Evolutionary conservation across 345 rosid genomes (phyloP).

Genomic region (Mangifera indica): DNA sequence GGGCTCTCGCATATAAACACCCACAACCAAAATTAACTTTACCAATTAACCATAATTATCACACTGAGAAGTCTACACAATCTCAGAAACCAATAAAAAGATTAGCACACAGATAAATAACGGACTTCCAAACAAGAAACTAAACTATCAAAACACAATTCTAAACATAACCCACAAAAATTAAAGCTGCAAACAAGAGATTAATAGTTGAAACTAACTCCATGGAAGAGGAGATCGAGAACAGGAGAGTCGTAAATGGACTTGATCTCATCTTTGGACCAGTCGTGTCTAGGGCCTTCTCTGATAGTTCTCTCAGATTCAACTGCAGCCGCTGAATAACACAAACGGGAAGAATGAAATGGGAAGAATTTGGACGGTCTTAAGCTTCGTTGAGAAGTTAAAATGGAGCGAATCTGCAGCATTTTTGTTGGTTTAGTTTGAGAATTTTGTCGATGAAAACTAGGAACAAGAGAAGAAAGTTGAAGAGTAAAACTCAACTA

Average conservation of each 20-base stretch:
- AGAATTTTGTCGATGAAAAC: neutral
- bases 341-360: slow-evolving; percentile 7
- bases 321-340: slow-evolving; percentile 51
- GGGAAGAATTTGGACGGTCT: slow-evolving; percentile 2
- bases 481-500: too few relatives aligned
- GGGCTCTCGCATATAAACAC: too few relatives aligned
- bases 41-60: too few relatives aligned
- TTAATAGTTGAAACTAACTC: slow-evolving; percentile 37
- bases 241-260: slow-evolving; percentile 70
- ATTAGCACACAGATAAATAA: too few relatives aligned
- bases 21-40: too few relatives aligned
- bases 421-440: neutral
- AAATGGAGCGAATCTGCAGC: slow-evolving; percentile 5
- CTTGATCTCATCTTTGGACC: slow-evolving; percentile 58
- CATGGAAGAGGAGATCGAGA: slow-evolving; percentile 78
- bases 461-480: neutral
- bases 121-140: too few relatives aligned
- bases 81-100: too few relatives aligned
- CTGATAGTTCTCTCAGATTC: slow-evolving; percentile 60
- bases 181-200: too few relatives aligned
- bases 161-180: too few relatives aligned
- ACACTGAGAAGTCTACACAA: too few relatives aligned
- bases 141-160: too few relatives aligned
- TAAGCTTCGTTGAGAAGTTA: neutral
- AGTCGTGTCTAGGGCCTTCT: slow-evolving; percentile 62